phyloP scores from a whole-genome alignment of 23 red algal species.

The Gracilaria domingensis region DNA sequence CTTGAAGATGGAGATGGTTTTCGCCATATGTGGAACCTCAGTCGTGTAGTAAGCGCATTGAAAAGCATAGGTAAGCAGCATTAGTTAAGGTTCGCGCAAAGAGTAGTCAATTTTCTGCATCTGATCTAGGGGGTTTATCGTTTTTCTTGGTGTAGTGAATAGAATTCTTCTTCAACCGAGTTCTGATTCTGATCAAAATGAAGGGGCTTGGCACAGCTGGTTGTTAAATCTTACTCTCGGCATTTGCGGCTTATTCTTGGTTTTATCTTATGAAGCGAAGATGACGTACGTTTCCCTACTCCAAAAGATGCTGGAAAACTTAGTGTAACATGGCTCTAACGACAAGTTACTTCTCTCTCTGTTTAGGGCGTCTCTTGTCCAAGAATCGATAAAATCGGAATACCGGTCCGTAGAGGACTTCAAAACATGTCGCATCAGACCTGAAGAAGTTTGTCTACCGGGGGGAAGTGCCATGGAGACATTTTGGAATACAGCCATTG shows the following conservation, averaged over 20 bases:
- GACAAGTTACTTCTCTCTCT: background rate
- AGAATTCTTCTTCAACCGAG: background rate
- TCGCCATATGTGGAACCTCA: background rate
- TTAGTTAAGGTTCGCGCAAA: too few relatives aligned
- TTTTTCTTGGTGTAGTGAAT: background rate
- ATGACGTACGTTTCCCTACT: background rate
- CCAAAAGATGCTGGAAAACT: background rate
- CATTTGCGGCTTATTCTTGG: background rate
- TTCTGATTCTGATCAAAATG: background rate
- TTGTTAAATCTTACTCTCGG: background rate
- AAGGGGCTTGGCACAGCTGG: background rate
- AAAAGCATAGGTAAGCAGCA: slow-evolving; percentile 1
- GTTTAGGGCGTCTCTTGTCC: slow-evolving; percentile 42
- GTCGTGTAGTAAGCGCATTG: background rate
- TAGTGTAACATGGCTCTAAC: too few relatives aligned
- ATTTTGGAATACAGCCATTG: slow-evolving; percentile 52
- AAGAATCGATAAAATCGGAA: slow-evolving; percentile 13
- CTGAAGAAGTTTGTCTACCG: slow-evolving; percentile 51
- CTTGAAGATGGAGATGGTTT: background rate
- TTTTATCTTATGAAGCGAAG: background rate
- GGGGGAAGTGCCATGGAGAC: slow-evolving; percentile 29
- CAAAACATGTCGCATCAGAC: slow-evolving; percentile 27
- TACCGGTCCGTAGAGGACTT: slow-evolving; percentile 30
- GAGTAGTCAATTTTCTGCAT: too few relatives aligned
- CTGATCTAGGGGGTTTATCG: too few relatives aligned